Evolutionary conservation across 108 stramenopile genomes (phyloP), one percentile per base, ranked within the genome.

Genomic region (Nitzschia palea): DNA sequence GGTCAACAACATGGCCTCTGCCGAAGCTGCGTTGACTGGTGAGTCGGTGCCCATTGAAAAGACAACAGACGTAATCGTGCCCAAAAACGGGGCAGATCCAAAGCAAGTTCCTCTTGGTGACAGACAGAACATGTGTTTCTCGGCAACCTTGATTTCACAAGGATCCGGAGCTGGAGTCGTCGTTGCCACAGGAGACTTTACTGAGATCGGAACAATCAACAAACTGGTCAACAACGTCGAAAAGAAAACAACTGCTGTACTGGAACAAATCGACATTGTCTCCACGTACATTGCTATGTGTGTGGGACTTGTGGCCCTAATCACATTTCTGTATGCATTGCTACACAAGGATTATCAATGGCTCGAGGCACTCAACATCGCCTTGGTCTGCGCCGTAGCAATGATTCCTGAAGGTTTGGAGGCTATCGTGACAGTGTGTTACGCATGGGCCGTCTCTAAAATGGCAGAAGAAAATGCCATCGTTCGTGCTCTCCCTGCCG

Each of bases 331-430:
- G 32, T 64, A 86, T 22, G 86, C 90, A 27, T 87, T 84, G 70
- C 90, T 95, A 40, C 15, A 10, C 18, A 45, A 64, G n/a, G 57
- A 83, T 17, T 66, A 23, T 51, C 64, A 44, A 25, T 54, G 52
- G 23, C 74, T 90, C 62, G 84, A 83, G 17, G 88, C 88, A 22
- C 76, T 97, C 66, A 76, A 83, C 51, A 85, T 86, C 34, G 85
- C 89, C 48, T 68, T 90, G 36, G 87, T 86, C 29, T 90, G 95
- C 55, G 96, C 94, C 10, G 98, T 99, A 30, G 96, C 96, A 50
- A 97, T 96, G 74, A 91, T 99, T 36, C 98, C 98, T 18, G 98
- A 99, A 78, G 98, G 98, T 52, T 84, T 99, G 18, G 95, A 93
- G 34, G 87, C 96, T 14, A 95, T 95, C 50, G 96, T 98, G 12